Conservation (phyloP, 1,139 yeast genomes). For the Saccharomyces hybrid region DNA sequence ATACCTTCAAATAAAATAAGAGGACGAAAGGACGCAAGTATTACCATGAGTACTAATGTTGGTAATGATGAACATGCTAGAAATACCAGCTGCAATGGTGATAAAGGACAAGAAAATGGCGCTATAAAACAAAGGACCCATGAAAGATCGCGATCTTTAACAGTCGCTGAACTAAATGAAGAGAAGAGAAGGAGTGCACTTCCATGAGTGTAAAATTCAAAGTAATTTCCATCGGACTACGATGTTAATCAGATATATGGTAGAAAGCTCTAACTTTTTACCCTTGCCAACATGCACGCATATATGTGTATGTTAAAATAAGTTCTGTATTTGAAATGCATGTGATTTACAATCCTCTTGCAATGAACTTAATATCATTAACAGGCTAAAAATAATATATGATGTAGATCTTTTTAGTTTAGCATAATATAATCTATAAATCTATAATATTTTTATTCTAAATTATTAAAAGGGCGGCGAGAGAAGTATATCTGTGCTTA, state of each 20-base stretch:
- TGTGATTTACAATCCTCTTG: neutral
- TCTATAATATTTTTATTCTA: neutral
- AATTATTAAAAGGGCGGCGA: neutral
- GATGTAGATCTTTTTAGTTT: neutral
- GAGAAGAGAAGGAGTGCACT: neutral
- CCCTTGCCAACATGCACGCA: neutral
- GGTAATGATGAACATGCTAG: neutral
- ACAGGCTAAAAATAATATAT: neutral
- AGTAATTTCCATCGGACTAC: neutral
- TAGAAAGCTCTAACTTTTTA: neutral
- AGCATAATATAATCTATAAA: neutral
- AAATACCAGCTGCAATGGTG: neutral
- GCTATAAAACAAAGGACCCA: neutral
- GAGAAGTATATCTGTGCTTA: neutral
- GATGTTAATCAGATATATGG: neutral
- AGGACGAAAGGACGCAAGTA: neutral
- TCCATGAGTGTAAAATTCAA: neutral
- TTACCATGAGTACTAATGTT: neutral
- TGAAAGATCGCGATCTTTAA: neutral
- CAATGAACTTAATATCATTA: neutral
- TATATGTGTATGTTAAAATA: neutral
- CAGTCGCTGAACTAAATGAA: neutral
- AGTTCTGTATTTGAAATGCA: neutral
- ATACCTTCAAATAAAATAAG: slow-evolving; percentile 1
- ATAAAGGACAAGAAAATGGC: neutral